Percentiles rank a stretch among this genome's conserved stretches.
Conservation (phyloP, 148 eudicot genomes). For the Arctostaphylos glauca region DNA sequence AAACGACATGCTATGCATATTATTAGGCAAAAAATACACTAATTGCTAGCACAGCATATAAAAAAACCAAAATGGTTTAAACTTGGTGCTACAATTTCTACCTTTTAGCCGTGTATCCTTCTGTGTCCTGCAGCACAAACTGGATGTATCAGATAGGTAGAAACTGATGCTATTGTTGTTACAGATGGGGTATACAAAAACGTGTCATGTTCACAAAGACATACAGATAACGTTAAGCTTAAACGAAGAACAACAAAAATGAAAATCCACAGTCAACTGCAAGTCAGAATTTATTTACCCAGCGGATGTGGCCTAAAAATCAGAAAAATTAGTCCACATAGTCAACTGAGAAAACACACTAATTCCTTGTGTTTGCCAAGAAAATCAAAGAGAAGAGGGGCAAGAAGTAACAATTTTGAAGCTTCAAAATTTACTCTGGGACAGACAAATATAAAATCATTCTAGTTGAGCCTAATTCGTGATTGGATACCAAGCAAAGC, state of each 20-base stretch:
- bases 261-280: not conserved
- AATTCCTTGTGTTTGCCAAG: not conserved
- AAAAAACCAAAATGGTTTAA: not conserved
- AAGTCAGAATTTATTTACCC: not conserved
- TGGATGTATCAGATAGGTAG: not conserved
- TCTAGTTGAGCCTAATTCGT: not conserved
- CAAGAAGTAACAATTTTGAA: not conserved
- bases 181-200: not conserved
- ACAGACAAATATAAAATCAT: not conserved
- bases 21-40: not conserved
- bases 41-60: not conserved
- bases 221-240: not conserved
- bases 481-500: not conserved
- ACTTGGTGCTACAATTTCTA: not conserved
- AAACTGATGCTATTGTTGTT: not conserved
- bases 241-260: not conserved
- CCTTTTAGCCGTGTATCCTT: constrained; percentile 14
- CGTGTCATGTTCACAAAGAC: not conserved
- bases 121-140: constrained; percentile 12
- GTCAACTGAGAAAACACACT: not conserved
- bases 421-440: not conserved
- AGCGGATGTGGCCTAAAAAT: not conserved
- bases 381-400: not conserved
- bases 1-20: not conserved
- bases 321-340: not conserved